These are phyloP conservation scores for Scytalidium sp. DNA, from an alignment of 2,329 filamentous ascomycete genomes.

Conservation along the genomic window DNA sequence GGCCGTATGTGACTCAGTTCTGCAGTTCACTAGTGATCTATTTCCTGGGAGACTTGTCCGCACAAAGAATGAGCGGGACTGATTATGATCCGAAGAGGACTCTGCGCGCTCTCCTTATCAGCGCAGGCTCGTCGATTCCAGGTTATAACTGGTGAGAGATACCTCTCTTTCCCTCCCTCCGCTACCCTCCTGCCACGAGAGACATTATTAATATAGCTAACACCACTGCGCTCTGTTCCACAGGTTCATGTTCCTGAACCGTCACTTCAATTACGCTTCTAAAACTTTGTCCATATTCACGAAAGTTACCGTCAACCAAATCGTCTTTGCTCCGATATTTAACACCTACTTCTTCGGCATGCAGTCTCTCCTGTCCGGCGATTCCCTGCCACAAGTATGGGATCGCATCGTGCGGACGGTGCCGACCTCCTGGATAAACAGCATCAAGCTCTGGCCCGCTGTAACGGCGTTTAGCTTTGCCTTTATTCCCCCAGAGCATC, in stretches of 20 bases:
- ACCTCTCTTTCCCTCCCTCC: conserved; percentile 1
- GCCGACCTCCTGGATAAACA: conserved; percentile 73
- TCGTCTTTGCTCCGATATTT: conserved; percentile 77
- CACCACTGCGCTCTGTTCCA: background rate
- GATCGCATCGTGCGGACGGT: conserved; percentile 74
- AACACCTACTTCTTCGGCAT: conserved; percentile 80
- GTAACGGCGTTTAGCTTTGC: conserved; percentile 85
- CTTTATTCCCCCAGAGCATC: conserved; percentile 76
- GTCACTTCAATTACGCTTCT: conserved; percentile 80
- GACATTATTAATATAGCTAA: background rate
- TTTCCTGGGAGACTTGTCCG: conserved; percentile 71
- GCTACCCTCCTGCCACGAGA: conserved; percentile 1
- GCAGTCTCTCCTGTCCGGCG: conserved; percentile 73
- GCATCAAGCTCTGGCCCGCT: conserved; percentile 82
- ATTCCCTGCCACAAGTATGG: conserved; percentile 58
- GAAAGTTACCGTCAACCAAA: conserved; percentile 80
- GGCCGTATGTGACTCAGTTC: conserved; percentile 79
- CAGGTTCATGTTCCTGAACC: conserved; percentile 77
- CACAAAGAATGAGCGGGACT: conserved; percentile 63
- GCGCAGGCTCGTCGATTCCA: conserved; percentile 70
- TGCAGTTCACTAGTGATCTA: conserved; percentile 75
- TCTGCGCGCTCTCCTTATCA: conserved; percentile 69
- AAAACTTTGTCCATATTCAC: conserved; percentile 66
- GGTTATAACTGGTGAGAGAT: conserved; percentile 71
- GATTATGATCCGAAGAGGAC: conserved; percentile 70